Base-by-base conservation (phyloP, 2,329 filamentous ascomycete genomes). In the Neopestalotiopsis sp. region DNA sequence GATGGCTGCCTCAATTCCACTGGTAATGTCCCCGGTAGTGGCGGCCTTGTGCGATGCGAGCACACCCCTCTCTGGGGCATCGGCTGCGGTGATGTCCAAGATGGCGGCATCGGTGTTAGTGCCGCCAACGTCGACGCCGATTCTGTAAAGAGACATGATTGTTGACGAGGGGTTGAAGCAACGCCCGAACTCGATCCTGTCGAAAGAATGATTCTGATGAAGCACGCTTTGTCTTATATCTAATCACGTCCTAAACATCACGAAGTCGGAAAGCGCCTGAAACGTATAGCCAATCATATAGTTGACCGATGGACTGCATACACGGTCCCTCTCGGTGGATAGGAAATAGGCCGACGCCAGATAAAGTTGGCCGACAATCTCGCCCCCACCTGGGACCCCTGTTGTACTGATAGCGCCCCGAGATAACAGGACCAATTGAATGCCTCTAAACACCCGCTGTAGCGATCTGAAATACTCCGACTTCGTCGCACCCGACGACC, bases 121-220 rank as follows among this genome's bases (percentile, higher is more conserved):
- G 30, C 79, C 79, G 32, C 79, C 79, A 20, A 81, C 79, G 69
- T 81, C 79, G 14, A 82, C 77, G 6, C 80, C 81, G 59, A 68
- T 68, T 20, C 67, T 38, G 30, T 64, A 68, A 24, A 65, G 10
- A 30, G 67, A 28, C 66, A 67, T 68, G 28, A 9, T 42, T n/a
- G 17, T 17, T 10, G 45, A 20, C 7, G 3, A n/a, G 30, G 24
- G 0, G 1, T 1, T 30, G 57, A 24, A 13, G n/a, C n/a, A 6
- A 20, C 9, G 64, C 49, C 6, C 57, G 14, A 13, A 13, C 5
- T 38, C 4, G 28, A 30, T 6, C 7, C 57, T 61, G 10, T 13
- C 24, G 4, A 38, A 9, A 6, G 10, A 10, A 32, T 30, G 57
- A 61, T 4, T 61, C 5, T 2, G 10, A 28, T 28, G 24, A 53